Percentiles rank a stretch among this genome's conserved stretches.
Conservation (phyloP, 1,139 yeast genomes). For the Protomyces arabidopsidicola region DNA sequence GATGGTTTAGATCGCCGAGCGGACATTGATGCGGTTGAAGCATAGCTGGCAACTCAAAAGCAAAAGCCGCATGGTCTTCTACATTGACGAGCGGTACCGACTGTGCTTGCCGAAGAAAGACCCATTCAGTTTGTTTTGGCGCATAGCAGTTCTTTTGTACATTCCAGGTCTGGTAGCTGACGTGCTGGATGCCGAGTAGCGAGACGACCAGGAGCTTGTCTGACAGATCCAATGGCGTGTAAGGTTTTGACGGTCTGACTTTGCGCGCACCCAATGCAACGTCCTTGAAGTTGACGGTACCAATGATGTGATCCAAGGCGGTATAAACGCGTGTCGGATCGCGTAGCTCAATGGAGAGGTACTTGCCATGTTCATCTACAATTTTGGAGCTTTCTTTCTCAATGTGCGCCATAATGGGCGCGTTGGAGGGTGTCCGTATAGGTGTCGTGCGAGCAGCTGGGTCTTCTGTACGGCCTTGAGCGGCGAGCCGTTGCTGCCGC, state of each 20-base stretch:
- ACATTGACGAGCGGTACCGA: neutral
- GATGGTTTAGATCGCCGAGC: neutral
- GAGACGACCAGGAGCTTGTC: neutral
- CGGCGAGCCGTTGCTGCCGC: neutral
- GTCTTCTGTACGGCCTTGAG: neutral
- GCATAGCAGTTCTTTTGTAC: neutral
- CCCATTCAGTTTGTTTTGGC: neutral
- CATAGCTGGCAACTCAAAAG: conserved; percentile 8
- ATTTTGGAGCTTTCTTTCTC: neutral
- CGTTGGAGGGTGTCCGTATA: neutral
- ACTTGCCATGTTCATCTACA: neutral
- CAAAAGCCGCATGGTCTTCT: neutral
- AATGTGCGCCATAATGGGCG: neutral
- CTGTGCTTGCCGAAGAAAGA: conserved; percentile 1
- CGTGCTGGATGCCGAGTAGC: conserved; percentile 10
- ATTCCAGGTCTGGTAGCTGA: neutral
- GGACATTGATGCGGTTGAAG: conserved; percentile 25
- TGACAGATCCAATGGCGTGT: neutral
- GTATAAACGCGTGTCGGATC: neutral
- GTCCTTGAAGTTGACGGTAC: neutral
- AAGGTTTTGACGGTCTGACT: neutral
- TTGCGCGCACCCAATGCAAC: neutral
- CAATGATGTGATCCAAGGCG: neutral
- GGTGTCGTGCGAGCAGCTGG: neutral
- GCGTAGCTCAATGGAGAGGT: neutral